phyloP scores from a whole-genome alignment of 2,329 filamentous ascomycete species.

The Dactylellina leptospora region DNA sequence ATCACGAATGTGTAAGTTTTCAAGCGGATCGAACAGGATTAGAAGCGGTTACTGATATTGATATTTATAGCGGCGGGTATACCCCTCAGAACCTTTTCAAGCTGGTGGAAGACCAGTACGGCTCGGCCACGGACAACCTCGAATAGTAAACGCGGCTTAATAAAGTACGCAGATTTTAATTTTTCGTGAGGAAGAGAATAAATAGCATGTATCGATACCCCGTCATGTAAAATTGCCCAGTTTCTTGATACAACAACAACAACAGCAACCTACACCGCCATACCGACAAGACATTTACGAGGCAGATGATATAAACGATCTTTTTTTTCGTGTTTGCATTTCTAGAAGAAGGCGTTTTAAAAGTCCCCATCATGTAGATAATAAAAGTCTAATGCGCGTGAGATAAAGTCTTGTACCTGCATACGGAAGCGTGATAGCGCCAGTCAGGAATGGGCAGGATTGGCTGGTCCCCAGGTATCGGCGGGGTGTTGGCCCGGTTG shows the following conservation, averaged over 20 bases:
- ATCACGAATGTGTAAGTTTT: slow-evolving; percentile 53
- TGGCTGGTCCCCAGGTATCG: too few species aligned
- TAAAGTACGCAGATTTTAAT: too few species aligned
- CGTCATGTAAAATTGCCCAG: slow-evolving; percentile 3
- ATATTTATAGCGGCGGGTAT: slow-evolving; percentile 34
- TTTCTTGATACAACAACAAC: neutral
- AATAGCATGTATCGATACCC: slow-evolving; percentile 21
- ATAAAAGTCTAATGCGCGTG: neutral
- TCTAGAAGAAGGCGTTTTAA: slow-evolving; percentile 3
- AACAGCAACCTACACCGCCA: too few species aligned
- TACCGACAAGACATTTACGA: neutral
- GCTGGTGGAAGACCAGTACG: slow-evolving; percentile 52
- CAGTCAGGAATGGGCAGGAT: neutral
- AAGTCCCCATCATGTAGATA: slow-evolving; percentile 4
- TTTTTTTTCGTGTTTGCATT: neutral
- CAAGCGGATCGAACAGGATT: neutral
- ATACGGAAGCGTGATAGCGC: neutral
- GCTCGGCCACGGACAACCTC: slow-evolving; percentile 19
- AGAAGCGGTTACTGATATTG: neutral
- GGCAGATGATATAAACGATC: neutral
- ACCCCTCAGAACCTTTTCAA: slow-evolving; percentile 48
- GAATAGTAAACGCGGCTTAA: too few species aligned
- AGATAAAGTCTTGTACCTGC: neutral
- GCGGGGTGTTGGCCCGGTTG: neutral
- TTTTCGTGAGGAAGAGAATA: too few species aligned